These are phyloP conservation scores for Salicornia ramosissima DNA, from an alignment of 148 eudicot species.

Conservation along the genomic window DNA sequence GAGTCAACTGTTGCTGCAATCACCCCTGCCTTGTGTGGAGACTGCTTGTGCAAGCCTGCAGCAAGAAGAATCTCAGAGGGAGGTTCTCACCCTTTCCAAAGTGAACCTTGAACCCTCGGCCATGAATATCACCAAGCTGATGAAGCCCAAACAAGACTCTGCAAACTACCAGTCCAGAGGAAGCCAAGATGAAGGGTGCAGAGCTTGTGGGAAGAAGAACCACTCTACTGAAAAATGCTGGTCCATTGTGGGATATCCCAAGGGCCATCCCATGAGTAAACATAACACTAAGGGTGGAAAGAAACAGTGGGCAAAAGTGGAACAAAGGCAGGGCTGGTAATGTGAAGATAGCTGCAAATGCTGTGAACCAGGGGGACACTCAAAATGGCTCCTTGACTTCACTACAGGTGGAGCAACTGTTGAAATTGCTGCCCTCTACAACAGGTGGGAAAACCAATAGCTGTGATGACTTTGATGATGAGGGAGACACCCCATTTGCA, in stretches of 20 bases:
- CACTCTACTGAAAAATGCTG: not conserved
- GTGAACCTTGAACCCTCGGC: no score
- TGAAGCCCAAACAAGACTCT: not conserved
- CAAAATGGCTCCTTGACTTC: not conserved
- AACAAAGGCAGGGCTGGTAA: not conserved
- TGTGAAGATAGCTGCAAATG: not conserved
- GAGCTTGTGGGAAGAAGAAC: not conserved
- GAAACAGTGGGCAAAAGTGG: not conserved
- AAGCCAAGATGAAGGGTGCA: no score
- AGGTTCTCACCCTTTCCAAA: not conserved
- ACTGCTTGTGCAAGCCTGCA: not conserved
- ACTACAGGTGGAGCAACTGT: not conserved
- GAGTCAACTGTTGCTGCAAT: not conserved
- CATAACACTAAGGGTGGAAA: not conserved
- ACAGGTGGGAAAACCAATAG: no score
- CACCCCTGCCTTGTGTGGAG: not conserved
- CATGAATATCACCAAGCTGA: not conserved
- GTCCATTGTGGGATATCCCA: not conserved
- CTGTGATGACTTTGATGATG: not conserved
- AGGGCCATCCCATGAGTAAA: no score
- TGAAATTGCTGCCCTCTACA: not conserved
- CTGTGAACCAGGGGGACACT: not conserved
- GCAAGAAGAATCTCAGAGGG: not conserved
- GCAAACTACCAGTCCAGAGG: no score
- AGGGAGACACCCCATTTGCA: not conserved